phyloP scores from a whole-genome alignment of 2,329 filamentous ascomycete species.

The Fusarium dimerum region DNA sequence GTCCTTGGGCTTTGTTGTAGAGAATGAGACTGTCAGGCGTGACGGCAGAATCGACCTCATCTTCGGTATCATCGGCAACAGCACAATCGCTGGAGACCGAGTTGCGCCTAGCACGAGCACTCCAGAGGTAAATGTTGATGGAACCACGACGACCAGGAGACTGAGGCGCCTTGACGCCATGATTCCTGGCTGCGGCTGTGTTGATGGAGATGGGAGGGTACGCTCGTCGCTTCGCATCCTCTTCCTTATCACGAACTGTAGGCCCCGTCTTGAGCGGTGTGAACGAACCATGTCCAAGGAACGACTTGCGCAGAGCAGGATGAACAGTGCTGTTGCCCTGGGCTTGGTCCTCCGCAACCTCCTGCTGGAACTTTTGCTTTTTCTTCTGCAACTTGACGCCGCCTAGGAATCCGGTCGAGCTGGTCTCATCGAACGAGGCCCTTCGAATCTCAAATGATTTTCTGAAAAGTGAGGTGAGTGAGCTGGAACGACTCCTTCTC shows the following conservation, averaged over 20 bases:
- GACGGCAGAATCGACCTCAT: constrained; percentile 10
- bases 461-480: constrained; percentile 38
- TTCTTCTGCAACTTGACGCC: constrained; percentile 44
- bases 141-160: constrained; percentile 32
- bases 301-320: constrained; percentile 36
- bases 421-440: constrained; percentile 33
- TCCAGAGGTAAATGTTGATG: constrained; percentile 34
- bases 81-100: constrained; percentile 22
- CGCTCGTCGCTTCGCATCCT: constrained; percentile 29
- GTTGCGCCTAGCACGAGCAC: constrained; percentile 22
- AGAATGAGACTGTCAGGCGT: constrained; percentile 16
- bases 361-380: constrained; percentile 35
- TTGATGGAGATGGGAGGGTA: constrained; percentile 42
- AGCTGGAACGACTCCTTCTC: constrained; percentile 38
- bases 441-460: constrained; percentile 38
- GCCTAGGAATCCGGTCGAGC: constrained; percentile 41
- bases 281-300: constrained; percentile 27
- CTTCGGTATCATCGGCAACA: constrained; percentile 23
- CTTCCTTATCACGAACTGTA: constrained; percentile 17
- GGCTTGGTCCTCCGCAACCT: constrained; percentile 28
- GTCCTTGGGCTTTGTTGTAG: constrained; percentile 21
- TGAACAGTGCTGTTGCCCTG: constrained; percentile 33
- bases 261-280: constrained; percentile 30
- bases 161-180: constrained; percentile 30
- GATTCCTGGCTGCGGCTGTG: constrained; percentile 28